Conservation (phyloP, 768 basidiomycete genomes). For the Phanerochaete sordida region DNA sequence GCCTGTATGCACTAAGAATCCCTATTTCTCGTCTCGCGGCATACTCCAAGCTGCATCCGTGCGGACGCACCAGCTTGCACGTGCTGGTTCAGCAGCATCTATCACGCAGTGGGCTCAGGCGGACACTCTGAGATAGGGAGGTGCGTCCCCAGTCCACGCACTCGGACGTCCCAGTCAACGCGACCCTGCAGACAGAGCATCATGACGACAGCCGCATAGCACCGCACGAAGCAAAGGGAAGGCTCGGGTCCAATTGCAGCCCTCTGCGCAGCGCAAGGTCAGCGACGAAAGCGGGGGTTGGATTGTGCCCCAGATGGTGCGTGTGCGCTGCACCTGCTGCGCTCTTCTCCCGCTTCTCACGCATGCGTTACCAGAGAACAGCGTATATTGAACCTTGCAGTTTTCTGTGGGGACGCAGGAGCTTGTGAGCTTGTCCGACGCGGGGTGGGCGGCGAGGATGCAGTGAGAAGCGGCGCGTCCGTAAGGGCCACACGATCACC, state of each 20-base stretch:
- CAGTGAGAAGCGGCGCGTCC: background rate
- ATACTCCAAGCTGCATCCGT: no score
- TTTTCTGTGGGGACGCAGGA: background rate
- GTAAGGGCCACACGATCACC: background rate
- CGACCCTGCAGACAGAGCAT: background rate
- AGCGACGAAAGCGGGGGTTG: background rate
- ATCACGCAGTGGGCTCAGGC: background rate
- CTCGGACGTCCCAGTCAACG: background rate
- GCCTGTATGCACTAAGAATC: no score
- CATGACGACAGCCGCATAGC: background rate
- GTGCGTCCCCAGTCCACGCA: background rate
- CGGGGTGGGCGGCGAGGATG: background rate
- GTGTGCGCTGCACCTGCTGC: background rate
- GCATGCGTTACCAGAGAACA: background rate
- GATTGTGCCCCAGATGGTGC: background rate
- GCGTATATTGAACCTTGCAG: background rate
- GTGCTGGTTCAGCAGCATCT: no score
- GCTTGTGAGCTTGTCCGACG: background rate
- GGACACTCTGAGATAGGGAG: background rate
- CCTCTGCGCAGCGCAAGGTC: background rate
- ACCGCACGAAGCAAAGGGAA: background rate
- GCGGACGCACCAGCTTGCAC: no score
- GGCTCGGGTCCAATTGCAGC: background rate
- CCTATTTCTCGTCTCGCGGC: no score
- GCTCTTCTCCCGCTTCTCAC: background rate